A percentile compares a stretch with the other conserved stretches of the same genome.
Conservation (phyloP, 2,329 filamentous ascomycete species). For the Aspergillus terreus region DNA sequence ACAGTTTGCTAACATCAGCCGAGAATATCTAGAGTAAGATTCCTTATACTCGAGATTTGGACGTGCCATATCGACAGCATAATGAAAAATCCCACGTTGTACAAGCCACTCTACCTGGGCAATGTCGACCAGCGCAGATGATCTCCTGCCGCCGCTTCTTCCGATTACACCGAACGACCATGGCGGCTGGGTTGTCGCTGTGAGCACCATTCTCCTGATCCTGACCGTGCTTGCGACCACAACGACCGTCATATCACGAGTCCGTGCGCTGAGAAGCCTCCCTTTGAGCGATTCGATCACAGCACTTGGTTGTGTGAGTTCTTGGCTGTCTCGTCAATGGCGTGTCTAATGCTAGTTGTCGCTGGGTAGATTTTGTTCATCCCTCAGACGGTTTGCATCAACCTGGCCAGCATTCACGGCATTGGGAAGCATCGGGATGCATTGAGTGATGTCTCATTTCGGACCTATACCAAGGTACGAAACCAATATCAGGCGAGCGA, state of each 20-base stretch:
- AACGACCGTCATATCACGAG: background rate
- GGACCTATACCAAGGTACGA: background rate
- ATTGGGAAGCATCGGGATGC: background rate
- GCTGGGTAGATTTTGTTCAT: background rate
- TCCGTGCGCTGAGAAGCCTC: background rate
- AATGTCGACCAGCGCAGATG: too few species aligned
- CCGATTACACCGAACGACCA: background rate
- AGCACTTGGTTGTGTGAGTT: background rate
- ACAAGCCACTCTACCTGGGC: too few species aligned
- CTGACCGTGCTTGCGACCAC: background rate
- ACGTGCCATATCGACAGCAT: too few species aligned
- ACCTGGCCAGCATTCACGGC: background rate
- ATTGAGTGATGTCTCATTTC: background rate
- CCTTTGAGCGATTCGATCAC: background rate
- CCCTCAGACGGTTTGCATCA: background rate
- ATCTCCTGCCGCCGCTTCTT: background rate
- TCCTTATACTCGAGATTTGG: too few species aligned
- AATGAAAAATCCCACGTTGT: too few species aligned
- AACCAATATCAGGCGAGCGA: too few species aligned
- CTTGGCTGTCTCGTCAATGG: background rate
- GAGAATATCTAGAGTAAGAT: too few species aligned
- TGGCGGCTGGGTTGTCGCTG: background rate
- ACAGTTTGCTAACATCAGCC: too few species aligned
- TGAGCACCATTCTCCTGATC: background rate
- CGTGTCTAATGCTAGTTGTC: background rate